Percentiles rank a stretch among this genome's conserved stretches.
These are phyloP conservation scores for Cladosporium sp. DNA, from an alignment of 2,329 filamentous ascomycete genomes.

Conservation along the genomic window DNA sequence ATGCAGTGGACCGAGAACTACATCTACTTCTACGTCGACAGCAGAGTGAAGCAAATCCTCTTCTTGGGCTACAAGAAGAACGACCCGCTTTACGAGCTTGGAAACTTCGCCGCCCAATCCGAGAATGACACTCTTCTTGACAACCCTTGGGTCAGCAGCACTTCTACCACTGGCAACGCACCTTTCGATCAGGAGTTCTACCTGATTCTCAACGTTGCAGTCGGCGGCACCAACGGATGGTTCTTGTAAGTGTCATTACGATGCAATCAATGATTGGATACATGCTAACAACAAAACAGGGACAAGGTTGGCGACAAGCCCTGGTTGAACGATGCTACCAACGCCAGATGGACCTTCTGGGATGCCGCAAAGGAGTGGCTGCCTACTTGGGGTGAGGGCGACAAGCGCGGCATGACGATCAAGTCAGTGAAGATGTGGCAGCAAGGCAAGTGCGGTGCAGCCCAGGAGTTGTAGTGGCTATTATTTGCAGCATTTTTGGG, in stretches of 20 bases:
- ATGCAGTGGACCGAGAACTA: constrained; percentile 52
- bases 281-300: background rate
- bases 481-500: background rate
- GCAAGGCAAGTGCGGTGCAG: constrained; percentile 37
- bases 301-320: constrained; percentile 58
- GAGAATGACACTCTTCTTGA: constrained; percentile 61
- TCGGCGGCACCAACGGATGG: constrained; percentile 76
- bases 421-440: constrained; percentile 68
- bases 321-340: constrained; percentile 65
- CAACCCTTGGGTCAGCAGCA: constrained; percentile 59
- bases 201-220: constrained; percentile 70
- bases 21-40: constrained; percentile 52
- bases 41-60: constrained; percentile 29
- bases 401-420: constrained; percentile 34
- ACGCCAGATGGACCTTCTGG: constrained; percentile 73
- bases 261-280: background rate
- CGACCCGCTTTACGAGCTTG: constrained; percentile 4
- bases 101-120: constrained; percentile 13
- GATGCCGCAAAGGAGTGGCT: constrained; percentile 60
- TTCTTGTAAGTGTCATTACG: constrained; percentile 58
- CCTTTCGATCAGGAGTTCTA: constrained; percentile 76
- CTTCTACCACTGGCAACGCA: constrained; percentile 54
- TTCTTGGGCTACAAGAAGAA: background rate
- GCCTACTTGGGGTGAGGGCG: constrained; percentile 65
- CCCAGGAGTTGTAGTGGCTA: constrained; percentile 3